Evolutionary conservation across 371 early-diverging fungal species (phyloP).

Genomic region (Mortierella sp.): DNA sequence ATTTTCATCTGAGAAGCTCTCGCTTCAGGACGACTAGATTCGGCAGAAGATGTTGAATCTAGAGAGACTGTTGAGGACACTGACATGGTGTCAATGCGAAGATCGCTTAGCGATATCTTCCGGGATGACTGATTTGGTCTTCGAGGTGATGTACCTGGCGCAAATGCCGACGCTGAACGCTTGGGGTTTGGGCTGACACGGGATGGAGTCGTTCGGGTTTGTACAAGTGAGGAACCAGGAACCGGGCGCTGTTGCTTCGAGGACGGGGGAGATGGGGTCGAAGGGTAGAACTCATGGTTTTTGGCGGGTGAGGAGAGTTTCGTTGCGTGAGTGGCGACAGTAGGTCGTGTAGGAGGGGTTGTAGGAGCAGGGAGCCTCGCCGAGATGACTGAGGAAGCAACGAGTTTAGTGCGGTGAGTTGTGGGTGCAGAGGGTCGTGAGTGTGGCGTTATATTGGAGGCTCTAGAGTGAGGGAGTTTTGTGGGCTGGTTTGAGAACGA

Average conservation of each 20-base stretch:
- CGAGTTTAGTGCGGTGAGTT: not conserved
- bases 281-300: not conserved
- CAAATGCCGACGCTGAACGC: not conserved
- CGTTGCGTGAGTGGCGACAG: not conserved
- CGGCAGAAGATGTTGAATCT: slow-evolving; percentile 8
- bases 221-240: not conserved
- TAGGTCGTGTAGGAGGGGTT: not conserved
- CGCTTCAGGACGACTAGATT: not conserved
- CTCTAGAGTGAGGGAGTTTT: not conserved
- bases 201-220: not conserved
- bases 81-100: slow-evolving; percentile 13
- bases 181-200: not conserved
- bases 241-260: not conserved
- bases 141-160: slow-evolving; percentile 8
- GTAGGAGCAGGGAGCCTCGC: not conserved
- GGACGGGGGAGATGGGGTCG: not conserved
- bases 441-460: not conserved
- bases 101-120: slow-evolving; percentile 8
- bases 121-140: slow-evolving; percentile 6
- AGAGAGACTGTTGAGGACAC: not conserved
- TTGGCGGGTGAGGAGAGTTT: not conserved
- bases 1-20: not conserved
- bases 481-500: not conserved
- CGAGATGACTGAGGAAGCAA: not conserved
- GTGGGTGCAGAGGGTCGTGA: not conserved